Evolutionary conservation across 1,139 yeast species (phyloP).

Genomic region (Candida buenavistaensis): DNA sequence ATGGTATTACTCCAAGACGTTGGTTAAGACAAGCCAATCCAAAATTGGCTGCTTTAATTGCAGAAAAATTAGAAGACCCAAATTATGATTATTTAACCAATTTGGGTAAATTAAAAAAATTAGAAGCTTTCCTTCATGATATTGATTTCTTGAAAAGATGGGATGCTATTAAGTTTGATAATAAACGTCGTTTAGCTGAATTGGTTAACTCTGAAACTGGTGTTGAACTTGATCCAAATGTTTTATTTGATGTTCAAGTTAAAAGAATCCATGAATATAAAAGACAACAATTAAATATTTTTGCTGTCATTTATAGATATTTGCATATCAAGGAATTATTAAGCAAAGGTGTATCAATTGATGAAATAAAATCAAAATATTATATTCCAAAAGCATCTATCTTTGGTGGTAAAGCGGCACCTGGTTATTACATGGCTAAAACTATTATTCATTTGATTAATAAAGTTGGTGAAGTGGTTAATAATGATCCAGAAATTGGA

Average conservation of each 20-base stretch:
- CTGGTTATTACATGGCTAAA: constrained; percentile 95
- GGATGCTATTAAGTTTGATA: constrained; percentile 68
- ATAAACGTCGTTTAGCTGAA: constrained; percentile 69
- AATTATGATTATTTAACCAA: constrained; percentile 66
- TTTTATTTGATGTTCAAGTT: constrained; percentile 87
- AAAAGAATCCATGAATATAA: constrained; percentile 95
- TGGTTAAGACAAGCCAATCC: constrained; percentile 97
- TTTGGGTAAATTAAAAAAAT: constrained; percentile 63
- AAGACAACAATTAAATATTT: constrained; percentile 90
- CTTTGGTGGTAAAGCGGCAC: constrained; percentile 95
- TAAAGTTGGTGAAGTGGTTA: constrained; percentile 77
- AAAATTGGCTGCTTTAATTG: constrained; percentile 66
- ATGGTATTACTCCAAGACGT: constrained; percentile 95
- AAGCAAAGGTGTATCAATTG: constrained; percentile 41
- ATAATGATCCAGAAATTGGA: constrained; percentile 71
- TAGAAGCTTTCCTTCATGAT: constrained; percentile 71
- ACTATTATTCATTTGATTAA: constrained; percentile 83
- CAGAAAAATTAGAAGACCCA: constrained; percentile 66
- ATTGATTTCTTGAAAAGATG: constrained; percentile 65
- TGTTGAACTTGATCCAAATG: constrained; percentile 68
- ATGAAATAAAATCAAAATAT: constrained; percentile 59
- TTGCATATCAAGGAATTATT: constrained; percentile 70
- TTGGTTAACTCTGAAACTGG: constrained; percentile 69
- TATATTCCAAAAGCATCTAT: constrained; percentile 77
- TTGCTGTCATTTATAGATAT: constrained; percentile 85